Base-by-base conservation (phyloP, 192 early-diverging fungal species). In the Piromyces sp. region DNA sequence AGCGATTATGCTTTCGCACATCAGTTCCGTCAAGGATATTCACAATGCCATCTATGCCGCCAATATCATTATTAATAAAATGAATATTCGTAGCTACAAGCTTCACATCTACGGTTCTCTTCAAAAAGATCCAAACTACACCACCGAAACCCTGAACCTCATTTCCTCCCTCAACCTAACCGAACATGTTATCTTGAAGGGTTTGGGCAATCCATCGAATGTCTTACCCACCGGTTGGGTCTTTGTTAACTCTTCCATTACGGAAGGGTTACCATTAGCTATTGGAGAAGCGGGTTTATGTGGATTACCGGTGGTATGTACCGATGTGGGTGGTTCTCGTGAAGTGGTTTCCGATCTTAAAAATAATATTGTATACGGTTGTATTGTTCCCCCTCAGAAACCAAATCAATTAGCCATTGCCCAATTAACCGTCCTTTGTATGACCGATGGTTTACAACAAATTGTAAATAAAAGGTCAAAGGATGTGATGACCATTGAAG, bases 191-290 rank as follows among this genome's bases (percentile, higher is more conserved):
- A 82, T 86, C 37, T 28, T 88, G 33, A 88, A 84, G 40, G 87
- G 87, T 9, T 81, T 88, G 30, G 87, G 87, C 13, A 85, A 58
- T 79, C 87, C 87, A 3, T 82, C 87, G 13, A 80, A 51, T 30
- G 87, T 88, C 5, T 79, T 88, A 19, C 87, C 87, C 13, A 86
- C 84, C 6, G 87, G 87, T 58, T 88, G 85, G 85, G 82, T 88
- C 4, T 88, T 88, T 84, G 87, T 88, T 79, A 88, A 88, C 79
- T 88, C 86, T 19, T 88, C 87, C 3, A 87, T 86, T 28, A 86
- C 85, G 5, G 85, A 86, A 84, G 85, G 85, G 16, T 80, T 86
- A n/a, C 85, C 85, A 37, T 79, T 86, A 29, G 85, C 85, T 28
- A 78, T 86, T 26, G 85, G 85, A 6, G 85, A 86, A 81, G 85